Evolutionary conservation across 345 rosid species (phyloP), one percentile per base, ranked within the genome.

Genomic region (Pseudoturritis turrita): DNA sequence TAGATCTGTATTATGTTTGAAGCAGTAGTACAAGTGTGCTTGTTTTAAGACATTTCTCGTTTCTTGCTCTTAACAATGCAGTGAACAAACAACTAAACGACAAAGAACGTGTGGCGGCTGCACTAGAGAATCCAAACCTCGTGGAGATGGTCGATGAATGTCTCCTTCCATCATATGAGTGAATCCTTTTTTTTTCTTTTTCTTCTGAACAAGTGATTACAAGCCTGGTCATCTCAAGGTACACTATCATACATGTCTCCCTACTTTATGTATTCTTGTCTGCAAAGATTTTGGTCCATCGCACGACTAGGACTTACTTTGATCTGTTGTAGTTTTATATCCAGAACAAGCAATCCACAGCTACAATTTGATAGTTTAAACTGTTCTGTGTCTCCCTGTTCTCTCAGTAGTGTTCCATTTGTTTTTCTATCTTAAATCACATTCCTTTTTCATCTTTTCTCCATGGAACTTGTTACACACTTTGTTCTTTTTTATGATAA

Each of bases 71-170:
- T 8, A 28, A 18, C 10, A 39, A 26, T 76, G 89, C 93, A 95
- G 99, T 95, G 53, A 95, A 91, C 53, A 90, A 96, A 70, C 99
- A 92, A 60, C 81, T 92, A 62, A 92, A 96, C 36, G 99, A 96
- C 58, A 90, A 90, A 80, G 98, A 92, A 67, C 82, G 99, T 70
- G 92, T 92, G 2, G 94, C 98, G 4, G 96, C 97, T 47, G 98
- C 99, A 19, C 65, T 92, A 74, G 97, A 96, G 86, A 96, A 87
- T 80, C 97, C 99, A 31, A 83, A 84, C 81, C 87, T 96, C 13
- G 86, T 92, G 74, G 98, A 85, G 35, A 86, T 90, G 92, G 92
- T 96, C 10, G 95, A 92, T 44, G 97, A 88, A 72, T 92, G 97
- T 68, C 61, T 96, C 75, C 81, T 86, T 65, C 90, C 92, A 55